A percentile compares a stretch with the other conserved stretches of the same genome.
These are phyloP conservation scores for Selaginella moellendorffii DNA, from an alignment of 75 land plant species.

Conservation along the genomic window DNA sequence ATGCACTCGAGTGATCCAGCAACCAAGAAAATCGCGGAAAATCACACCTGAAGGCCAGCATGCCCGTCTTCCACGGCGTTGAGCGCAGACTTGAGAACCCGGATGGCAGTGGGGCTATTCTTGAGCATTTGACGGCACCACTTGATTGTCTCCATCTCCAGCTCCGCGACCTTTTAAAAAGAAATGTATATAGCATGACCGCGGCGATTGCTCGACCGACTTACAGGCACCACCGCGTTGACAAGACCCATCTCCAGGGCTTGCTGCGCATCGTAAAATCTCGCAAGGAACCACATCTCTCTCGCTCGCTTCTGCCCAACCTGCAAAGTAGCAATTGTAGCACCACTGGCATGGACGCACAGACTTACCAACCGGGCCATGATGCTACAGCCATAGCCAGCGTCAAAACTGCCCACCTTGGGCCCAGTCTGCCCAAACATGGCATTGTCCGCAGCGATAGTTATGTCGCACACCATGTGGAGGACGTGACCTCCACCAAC, in stretches of 20 bases:
- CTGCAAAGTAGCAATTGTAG: slow-evolving; percentile 17
- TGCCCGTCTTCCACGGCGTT: slow-evolving; percentile 97
- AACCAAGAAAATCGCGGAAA: not conserved
- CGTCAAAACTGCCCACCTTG: slow-evolving; percentile 99
- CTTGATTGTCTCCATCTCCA: slow-evolving; percentile 73
- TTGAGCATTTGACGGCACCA: slow-evolving; percentile 86
- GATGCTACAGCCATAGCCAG: slow-evolving; percentile 88
- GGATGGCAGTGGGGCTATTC: slow-evolving; percentile 87
- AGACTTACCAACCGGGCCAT: slow-evolving; percentile 85
- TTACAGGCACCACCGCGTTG: slow-evolving; percentile 82
- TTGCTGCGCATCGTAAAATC: slow-evolving; percentile 68
- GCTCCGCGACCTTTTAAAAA: slow-evolving; percentile 46
- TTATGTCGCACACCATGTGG: slow-evolving; percentile 95
- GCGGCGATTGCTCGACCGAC: slow-evolving; percentile 3
- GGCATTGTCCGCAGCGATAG: slow-evolving; percentile 96
- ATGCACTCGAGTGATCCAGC: not conserved
- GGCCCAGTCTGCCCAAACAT: slow-evolving; percentile 97
- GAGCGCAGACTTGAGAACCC: slow-evolving; percentile 70
- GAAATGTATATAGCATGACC: not conserved
- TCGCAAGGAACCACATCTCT: slow-evolving; percentile 87
- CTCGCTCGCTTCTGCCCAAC: slow-evolving; percentile 82
- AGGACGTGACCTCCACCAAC: slow-evolving; percentile 92
- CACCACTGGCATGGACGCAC: not conserved
- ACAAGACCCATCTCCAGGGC: slow-evolving; percentile 90
- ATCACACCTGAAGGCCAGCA: slow-evolving; percentile 68